These are phyloP conservation scores for Jamesozyma hellenica DNA, from an alignment of 805 yeast species.

Conservation along the genomic window DNA sequence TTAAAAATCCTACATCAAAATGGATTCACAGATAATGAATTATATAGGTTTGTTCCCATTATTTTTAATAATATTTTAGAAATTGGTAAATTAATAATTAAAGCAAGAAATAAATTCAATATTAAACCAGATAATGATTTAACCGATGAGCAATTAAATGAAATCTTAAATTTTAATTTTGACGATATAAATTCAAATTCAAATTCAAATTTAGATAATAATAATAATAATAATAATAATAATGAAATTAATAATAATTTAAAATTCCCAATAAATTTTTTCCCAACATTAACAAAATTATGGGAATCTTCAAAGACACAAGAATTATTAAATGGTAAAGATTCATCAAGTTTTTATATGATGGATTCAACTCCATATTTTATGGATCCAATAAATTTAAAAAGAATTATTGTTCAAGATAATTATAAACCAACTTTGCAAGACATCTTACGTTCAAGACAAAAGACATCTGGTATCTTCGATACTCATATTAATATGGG, in stretches of 20 bases:
- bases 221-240: neutral
- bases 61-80: slow-evolving; percentile 71
- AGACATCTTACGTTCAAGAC: slow-evolving; percentile 78
- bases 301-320: slow-evolving; percentile 52
- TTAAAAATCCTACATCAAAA: slow-evolving; percentile 28
- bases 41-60: slow-evolving; percentile 64
- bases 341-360: slow-evolving; percentile 64
- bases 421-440: slow-evolving; percentile 63
- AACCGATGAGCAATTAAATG: slow-evolving; percentile 9
- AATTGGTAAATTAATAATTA: slow-evolving; percentile 59
- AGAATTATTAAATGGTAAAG: slow-evolving; percentile 41
- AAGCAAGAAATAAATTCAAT: slow-evolving; percentile 48
- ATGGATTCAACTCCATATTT: slow-evolving; percentile 81
- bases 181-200: neutral
- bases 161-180: slow-evolving; percentile 4
- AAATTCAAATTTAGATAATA: neutral
- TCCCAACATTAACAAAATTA: slow-evolving; percentile 39
- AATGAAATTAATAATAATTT: neutral
- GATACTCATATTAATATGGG: slow-evolving; percentile 75
- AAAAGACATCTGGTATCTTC: slow-evolving; percentile 86
- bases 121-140: slow-evolving; percentile 18
- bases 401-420: slow-evolving; percentile 37
- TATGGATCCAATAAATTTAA: slow-evolving; percentile 43
- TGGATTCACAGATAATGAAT: slow-evolving; percentile 42
- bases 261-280: slow-evolving; percentile 38